Percentiles rank a stretch among this genome's conserved stretches.
Evolutionary conservation across 495 filamentous ascomycete genomes (phyloP).

Genomic region (Neurospora sp.): DNA sequence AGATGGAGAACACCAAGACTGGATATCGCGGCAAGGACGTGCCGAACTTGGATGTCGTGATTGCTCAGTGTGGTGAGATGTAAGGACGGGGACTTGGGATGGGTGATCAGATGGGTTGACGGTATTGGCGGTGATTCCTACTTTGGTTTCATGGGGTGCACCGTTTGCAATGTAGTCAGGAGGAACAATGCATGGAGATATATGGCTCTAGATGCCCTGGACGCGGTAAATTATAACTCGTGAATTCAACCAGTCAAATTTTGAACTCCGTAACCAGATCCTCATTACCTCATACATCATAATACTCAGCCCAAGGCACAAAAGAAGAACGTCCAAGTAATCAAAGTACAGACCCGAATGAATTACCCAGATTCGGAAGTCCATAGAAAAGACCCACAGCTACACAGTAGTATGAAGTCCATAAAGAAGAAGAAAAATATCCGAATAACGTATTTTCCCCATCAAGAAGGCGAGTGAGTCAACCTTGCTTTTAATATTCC

Average conservation of each 20-base stretch:
- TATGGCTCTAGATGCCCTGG: too few species aligned
- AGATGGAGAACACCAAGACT: conserved; percentile 84
- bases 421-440: not conserved
- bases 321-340: not conserved
- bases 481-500: not conserved
- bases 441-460: not conserved
- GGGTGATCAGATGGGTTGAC: not conserved
- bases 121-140: not conserved
- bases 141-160: too few species aligned
- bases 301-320: not conserved
- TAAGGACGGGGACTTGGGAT: conserved; percentile 25
- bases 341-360: not conserved
- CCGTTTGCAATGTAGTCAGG: not conserved
- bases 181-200: not conserved
- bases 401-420: not conserved
- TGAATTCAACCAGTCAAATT: not conserved
- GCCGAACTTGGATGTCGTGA: conserved; percentile 75
- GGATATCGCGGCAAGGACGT: conserved; percentile 59
- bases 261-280: not conserved
- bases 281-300: not conserved
- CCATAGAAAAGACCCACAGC: not conserved
- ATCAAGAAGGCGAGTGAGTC: not conserved
- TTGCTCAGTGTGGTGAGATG: conserved; percentile 87
- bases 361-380: not conserved
- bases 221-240: not conserved